phyloP scores from a whole-genome alignment of 1,139 yeast species.

The Zygoascus meyerae region DNA sequence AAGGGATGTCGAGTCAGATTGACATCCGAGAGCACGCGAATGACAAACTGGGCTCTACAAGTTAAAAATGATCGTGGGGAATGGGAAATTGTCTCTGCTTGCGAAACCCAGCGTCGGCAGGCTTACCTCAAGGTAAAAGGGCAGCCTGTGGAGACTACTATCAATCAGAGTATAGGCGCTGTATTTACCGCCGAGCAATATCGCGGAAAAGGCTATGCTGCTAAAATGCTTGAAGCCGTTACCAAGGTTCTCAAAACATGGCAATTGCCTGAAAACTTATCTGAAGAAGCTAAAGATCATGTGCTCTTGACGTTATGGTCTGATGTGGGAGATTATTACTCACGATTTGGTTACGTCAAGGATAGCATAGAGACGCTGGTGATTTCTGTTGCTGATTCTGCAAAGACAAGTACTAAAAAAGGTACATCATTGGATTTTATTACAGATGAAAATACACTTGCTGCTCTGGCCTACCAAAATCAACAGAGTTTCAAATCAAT shows the following conservation, averaged over 20 bases:
- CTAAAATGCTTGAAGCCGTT: constrained; percentile 44
- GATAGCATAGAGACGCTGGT: constrained; percentile 23
- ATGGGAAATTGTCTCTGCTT: constrained; percentile 37
- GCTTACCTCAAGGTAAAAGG: constrained; percentile 33
- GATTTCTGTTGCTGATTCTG: constrained; percentile 17
- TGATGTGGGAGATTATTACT: constrained; percentile 66
- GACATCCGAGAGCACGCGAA: constrained; percentile 17
- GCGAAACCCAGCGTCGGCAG: constrained; percentile 44
- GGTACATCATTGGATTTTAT: background rate
- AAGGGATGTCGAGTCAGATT: constrained; percentile 20
- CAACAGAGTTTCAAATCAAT: constrained; percentile 23
- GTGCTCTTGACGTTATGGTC: constrained; percentile 56
- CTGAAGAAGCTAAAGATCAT: constrained; percentile 30
- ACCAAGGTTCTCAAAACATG: constrained; percentile 38
- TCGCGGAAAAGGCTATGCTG: constrained; percentile 64
- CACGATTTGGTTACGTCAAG: constrained; percentile 49
- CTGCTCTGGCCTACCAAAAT: constrained; percentile 33
- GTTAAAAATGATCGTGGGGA: constrained; percentile 15
- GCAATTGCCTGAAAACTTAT: constrained; percentile 30
- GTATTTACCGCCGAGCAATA: constrained; percentile 54
- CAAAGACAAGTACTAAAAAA: background rate
- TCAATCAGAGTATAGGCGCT: constrained; percentile 56
- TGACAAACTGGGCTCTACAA: constrained; percentile 30
- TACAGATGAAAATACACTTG: constrained; percentile 25
- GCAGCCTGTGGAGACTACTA: constrained; percentile 28